A percentile compares a stretch with the other conserved stretches of the same genome.
These are phyloP conservation scores for Globisporangium parvum DNA, from an alignment of 352 stramenopile species.

Conservation along the genomic window DNA sequence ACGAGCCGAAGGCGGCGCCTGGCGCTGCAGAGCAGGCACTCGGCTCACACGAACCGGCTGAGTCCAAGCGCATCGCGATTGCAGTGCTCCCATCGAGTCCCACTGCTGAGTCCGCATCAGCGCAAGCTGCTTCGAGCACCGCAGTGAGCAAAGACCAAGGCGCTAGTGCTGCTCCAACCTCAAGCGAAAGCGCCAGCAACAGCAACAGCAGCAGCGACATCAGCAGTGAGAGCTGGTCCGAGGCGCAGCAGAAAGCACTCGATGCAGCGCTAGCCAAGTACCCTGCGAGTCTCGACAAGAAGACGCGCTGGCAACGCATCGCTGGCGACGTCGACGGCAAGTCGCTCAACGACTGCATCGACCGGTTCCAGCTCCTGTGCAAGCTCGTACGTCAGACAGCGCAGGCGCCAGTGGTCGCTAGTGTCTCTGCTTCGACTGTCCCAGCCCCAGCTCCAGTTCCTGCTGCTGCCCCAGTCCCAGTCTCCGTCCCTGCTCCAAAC, in stretches of 20 bases:
- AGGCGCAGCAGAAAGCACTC: slow-evolving; percentile 54
- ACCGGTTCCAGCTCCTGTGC: slow-evolving; percentile 67
- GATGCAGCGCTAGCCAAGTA: slow-evolving; percentile 69
- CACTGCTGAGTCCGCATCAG: no score
- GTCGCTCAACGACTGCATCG: slow-evolving; percentile 77
- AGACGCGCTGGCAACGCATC: slow-evolving; percentile 60
- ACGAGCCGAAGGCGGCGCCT: slow-evolving; percentile 7
- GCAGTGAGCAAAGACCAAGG: no score
- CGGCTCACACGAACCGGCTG: slow-evolving; percentile 5
- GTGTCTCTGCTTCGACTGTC: not conserved
- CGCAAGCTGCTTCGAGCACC: no score
- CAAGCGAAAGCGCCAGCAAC: no score
- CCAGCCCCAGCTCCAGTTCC: not conserved
- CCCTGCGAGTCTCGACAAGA: slow-evolving; percentile 66
- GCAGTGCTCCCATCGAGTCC: slow-evolving; percentile 4
- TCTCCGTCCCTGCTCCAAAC: not conserved
- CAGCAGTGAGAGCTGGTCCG: slow-evolving; percentile 39
- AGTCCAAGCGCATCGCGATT: slow-evolving; percentile 7
- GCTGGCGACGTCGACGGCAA: slow-evolving; percentile 55
- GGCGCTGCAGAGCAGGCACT: no score
- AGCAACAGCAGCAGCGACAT: no score
- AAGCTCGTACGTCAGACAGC: slow-evolving; percentile 26
- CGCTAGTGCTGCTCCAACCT: not conserved
- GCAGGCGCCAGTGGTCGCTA: no score
- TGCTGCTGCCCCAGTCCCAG: not conserved